A percentile compares a stretch with the other conserved stretches of the same genome.
phyloP scores from a whole-genome alignment of 2,329 filamentous ascomycete species.

The Aspergillus phoenicis region DNA sequence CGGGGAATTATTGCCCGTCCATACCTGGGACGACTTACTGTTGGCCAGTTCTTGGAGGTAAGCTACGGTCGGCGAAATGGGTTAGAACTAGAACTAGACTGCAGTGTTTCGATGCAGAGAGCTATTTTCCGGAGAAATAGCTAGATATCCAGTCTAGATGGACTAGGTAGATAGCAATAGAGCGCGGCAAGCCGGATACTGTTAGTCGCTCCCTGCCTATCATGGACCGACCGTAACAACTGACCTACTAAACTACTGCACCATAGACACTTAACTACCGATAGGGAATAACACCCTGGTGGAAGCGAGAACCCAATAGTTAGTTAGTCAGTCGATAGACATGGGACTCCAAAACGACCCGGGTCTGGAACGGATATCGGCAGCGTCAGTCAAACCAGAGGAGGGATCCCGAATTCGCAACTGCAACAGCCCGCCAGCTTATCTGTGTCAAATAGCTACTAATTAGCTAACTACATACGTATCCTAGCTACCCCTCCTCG shows the following conservation, averaged over 20 bases:
- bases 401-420: too few species aligned
- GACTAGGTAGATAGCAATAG: too few species aligned
- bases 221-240: not conserved
- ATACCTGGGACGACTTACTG: not conserved
- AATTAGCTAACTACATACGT: too few species aligned
- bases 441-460: not conserved
- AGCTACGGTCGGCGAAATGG: not conserved
- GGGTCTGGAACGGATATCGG: constrained; percentile 5
- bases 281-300: too few species aligned
- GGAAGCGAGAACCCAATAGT: not conserved
- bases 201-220: not conserved
- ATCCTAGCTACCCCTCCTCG: too few species aligned
- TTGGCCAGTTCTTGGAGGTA: too few species aligned
- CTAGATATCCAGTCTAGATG: too few species aligned
- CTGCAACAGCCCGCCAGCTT: not conserved
- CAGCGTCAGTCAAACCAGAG: not conserved
- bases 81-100: too few species aligned
- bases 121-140: not conserved
- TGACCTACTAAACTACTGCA: too few species aligned
- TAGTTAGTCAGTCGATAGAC: not conserved
- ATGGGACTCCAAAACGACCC: not conserved
- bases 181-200: not conserved
- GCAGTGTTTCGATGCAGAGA: not conserved
- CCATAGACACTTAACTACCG: too few species aligned
- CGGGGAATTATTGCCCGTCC: constrained; percentile 5